Base-by-base conservation (phyloP, 164 flowering plant genomes). In the Echeveria elegans region DNA sequence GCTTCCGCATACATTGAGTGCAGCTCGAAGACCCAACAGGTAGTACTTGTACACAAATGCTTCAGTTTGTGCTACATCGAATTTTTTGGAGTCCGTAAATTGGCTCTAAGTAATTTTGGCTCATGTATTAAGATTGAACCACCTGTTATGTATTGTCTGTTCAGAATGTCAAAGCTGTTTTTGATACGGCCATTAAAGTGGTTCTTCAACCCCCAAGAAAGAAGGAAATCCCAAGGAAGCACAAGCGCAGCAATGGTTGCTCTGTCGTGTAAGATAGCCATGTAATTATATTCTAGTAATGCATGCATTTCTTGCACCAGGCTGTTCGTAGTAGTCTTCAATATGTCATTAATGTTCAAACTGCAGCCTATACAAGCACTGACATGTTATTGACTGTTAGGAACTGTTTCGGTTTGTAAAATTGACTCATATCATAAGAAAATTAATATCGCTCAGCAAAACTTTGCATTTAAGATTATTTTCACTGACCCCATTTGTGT, bases 1-100 rank as follows among this genome's bases (percentile, higher is more conserved):
- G 99, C 97, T 62, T 96, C 97, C 32, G 96, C 97, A 21, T 95
- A 90, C 67, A 84, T 95, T 24, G 97, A 95, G 70, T 95, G 99
- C 81, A 95, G 97, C 78, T 95, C 99, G 11, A 95, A 95, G 78
- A 95, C 99, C 67, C 99, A 95, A 73, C 99, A 95, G 92, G 99
- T 90, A 67, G 26, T 64, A 47, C 21, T 16, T 38, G 14, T 29
- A 62, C 41, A 4, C 16, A 16, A 12, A 2, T 26, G 37, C 6
- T 50, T 29, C 12, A 18, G 8, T 14, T 52, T 52, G 28, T 14
- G 23, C 6, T 1, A 0, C 8, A 1, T 8, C 28, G 5, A 15
- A 14, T 43, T 0, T 43, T 11, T 14, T 8, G 1, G 12, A 43
- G 16, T 43, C 47, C 3, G 0, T 11, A 43, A 5, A 15, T 43